These are phyloP conservation scores for Periconia macrospinosa DNA, from an alignment of 2,329 filamentous ascomycete genomes.

Conservation along the genomic window DNA sequence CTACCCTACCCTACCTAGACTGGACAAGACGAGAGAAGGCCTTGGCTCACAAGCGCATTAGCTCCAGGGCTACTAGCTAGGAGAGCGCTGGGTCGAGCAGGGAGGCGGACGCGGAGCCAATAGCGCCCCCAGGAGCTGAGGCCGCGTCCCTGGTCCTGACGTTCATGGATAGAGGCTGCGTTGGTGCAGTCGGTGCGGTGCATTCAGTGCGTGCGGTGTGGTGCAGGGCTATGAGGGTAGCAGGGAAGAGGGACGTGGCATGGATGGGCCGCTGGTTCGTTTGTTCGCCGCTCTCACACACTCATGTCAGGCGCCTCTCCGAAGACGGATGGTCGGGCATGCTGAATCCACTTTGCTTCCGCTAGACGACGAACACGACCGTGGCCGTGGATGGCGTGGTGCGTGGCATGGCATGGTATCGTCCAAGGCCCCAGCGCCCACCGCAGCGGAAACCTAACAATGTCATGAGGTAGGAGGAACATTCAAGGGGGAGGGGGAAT, in stretches of 20 bases:
- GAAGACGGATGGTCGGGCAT: constrained; percentile 17
- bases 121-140: constrained; percentile 19
- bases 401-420: no score
- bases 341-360: not conserved
- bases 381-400: no score
- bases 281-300: constrained; percentile 24
- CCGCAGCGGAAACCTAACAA: no score
- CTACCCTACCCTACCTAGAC: constrained; percentile 29
- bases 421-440: no score
- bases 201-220: no score
- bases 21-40: constrained; percentile 22
- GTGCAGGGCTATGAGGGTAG: no score
- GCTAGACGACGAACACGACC: no score
- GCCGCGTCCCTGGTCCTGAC: constrained; percentile 27
- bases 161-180: constrained; percentile 9
- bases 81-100: constrained; percentile 30
- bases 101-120: constrained; percentile 26
- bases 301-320: constrained; percentile 27
- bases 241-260: not conserved
- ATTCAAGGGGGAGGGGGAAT: no score
- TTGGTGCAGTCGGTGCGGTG: not conserved
- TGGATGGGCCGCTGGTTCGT: constrained; percentile 3
- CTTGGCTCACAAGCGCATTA: constrained; percentile 41
- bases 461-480: no score
- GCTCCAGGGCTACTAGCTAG: constrained; percentile 4